Percentiles rank a stretch among this genome's conserved stretches.
These are phyloP conservation scores for Curvularia sp. DNA, from an alignment of 2,329 filamentous ascomycete species.

Conservation along the genomic window DNA sequence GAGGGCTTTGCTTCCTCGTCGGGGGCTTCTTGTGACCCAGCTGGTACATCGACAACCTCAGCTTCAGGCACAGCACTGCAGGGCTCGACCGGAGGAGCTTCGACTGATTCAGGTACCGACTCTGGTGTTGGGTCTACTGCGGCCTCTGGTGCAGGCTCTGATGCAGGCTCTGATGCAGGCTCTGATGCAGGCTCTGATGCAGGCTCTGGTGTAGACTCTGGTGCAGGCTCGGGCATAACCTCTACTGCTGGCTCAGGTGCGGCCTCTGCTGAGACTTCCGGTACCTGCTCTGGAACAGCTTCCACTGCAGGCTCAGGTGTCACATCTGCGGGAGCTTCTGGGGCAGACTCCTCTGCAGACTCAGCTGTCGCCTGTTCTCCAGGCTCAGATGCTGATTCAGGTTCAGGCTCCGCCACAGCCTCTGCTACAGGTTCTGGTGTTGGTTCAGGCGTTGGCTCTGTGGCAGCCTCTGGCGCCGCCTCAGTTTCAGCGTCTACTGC, in stretches of 20 bases:
- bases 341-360: background rate
- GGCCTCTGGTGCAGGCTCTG: background rate
- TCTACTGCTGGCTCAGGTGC: slow-evolving; percentile 2
- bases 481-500: background rate
- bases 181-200: background rate
- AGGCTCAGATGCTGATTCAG: background rate
- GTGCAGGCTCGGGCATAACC: background rate
- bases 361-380: background rate
- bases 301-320: background rate
- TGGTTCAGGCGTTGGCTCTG: background rate
- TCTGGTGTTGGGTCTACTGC: background rate
- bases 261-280: background rate
- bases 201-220: background rate
- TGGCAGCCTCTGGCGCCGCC: background rate
- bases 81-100: background rate
- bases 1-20: slow-evolving; percentile 1
- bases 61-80: background rate
- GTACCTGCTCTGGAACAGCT: background rate
- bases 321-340: background rate
- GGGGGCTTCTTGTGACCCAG: background rate
- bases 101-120: background rate
- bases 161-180: background rate
- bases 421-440: background rate
- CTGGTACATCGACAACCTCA: background rate
- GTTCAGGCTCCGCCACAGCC: background rate